Percentiles rank a stretch among this genome's conserved stretches.
Evolutionary conservation across 2,329 filamentous ascomycete species (phyloP).

Genomic region (Aspergillus sojae): DNA sequence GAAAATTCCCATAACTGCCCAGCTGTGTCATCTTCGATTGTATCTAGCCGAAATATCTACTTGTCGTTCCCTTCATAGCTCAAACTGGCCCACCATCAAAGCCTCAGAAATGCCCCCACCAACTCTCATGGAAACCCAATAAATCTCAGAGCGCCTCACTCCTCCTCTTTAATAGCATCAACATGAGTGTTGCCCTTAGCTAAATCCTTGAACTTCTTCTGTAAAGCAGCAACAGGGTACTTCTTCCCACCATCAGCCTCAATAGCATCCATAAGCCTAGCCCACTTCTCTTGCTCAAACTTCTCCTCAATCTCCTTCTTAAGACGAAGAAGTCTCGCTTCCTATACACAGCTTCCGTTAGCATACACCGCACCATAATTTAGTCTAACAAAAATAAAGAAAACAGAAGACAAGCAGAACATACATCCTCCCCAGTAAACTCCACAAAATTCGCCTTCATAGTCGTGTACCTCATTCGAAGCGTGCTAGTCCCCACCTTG

Average conservation of each 20-base stretch:
- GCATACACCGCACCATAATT: background rate
- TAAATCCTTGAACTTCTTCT: constrained; percentile 46
- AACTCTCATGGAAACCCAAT: background rate
- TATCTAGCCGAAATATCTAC: background rate
- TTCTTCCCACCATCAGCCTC: constrained; percentile 31
- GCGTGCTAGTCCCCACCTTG: constrained; percentile 35
- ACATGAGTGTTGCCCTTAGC: constrained; percentile 23
- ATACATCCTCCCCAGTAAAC: constrained; percentile 40
- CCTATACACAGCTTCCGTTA: constrained; percentile 19
- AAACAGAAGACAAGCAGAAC: constrained; percentile 10
- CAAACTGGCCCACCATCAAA: no score
- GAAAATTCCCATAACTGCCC: no score
- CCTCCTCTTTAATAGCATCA: background rate
- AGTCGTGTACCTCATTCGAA: constrained; percentile 42
- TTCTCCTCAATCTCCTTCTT: constrained; percentile 45
- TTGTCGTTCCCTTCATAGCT: no score
- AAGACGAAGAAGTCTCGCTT: constrained; percentile 32
- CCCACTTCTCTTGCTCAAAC: constrained; percentile 45
- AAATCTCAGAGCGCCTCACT: background rate
- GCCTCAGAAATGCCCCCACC: no score
- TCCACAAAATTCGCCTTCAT: constrained; percentile 44
- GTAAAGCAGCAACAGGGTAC: constrained; percentile 37
- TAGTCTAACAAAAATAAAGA: background rate
- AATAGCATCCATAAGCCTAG: constrained; percentile 37
- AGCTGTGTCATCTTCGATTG: background rate